phyloP scores from a whole-genome alignment of 352 stramenopile species.

The Pythium aquatile region DNA sequence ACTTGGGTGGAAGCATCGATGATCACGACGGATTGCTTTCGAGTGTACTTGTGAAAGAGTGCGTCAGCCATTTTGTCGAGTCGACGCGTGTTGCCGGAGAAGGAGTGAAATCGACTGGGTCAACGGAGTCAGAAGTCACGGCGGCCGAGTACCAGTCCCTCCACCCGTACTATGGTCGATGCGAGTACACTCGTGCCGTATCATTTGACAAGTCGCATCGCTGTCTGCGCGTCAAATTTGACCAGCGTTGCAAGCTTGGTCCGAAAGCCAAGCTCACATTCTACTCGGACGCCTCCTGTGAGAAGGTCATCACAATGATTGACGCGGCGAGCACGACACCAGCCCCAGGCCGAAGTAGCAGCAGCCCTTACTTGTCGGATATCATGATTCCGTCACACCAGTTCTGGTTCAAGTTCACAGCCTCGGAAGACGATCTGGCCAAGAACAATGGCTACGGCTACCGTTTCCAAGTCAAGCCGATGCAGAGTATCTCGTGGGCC shows the following conservation, averaged over 20 bases:
- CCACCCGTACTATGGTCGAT: conserved; percentile 83
- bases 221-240: conserved; percentile 78
- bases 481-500: conserved; percentile 76
- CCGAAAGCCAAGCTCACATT: conserved; percentile 72
- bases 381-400: conserved; percentile 68
- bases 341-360: background rate
- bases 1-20: conserved; percentile 47
- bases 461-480: conserved; percentile 78
- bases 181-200: conserved; percentile 71
- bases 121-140: background rate
- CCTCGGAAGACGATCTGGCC: conserved; percentile 56
- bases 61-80: conserved; percentile 81
- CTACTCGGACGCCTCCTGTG: conserved; percentile 66
- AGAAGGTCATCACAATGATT: conserved; percentile 50
- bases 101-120: conserved; percentile 25
- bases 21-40: conserved; percentile 65
- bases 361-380: conserved; percentile 35
- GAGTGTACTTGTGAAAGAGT: conserved; percentile 80
- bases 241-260: conserved; percentile 71
- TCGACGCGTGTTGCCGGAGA: conserved; percentile 73
- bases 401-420: conserved; percentile 83
- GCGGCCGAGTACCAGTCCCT: conserved; percentile 72
- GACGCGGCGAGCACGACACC: conserved; percentile 40
- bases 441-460: conserved; percentile 78
- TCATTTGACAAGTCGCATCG: conserved; percentile 47